Base-by-base conservation (phyloP, 1,284 basidiomycete species). In the Microbotryum saponariae region DNA sequence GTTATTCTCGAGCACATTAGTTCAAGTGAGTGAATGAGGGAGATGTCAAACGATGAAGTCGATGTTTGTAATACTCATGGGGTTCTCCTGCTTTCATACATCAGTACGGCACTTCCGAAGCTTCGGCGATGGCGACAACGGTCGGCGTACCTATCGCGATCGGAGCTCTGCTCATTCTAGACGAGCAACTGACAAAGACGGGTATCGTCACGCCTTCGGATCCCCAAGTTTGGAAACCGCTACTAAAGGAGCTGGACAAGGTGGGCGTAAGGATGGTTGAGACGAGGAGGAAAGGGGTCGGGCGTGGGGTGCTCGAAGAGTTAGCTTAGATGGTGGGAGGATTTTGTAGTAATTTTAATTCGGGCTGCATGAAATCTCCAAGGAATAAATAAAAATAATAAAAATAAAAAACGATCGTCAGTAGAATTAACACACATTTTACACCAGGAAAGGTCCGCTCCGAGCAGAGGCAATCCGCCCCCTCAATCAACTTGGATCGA, bases 51-150 rank as follows among this genome's bases (percentile, higher is more conserved):
- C 31, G 7, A 10, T 10, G 8, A 8, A 8, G 31, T 10, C 31
- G 31, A n/a, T 25, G 2, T 8, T 33, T 25, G 14, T 47, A 14
- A 12, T 45, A 55, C 23, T 44, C 16, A 51, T 4, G 33, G 37
- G 48, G 55, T 47, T 5, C 12, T 3, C 33, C 3, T 53, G 48
- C 51, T 14, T 16, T 7, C 10, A 7, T 10, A 2, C 45, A 27
- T 12, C 51, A 68, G 56, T 89, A 87, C 69, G 91, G 90, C 0
- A 82, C 82, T 16, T 72, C 80, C 1, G 73, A 75, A 27, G 71
- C 82, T 20, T 85, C 86, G 0, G 90, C 91, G 2, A 97, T 97
- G 93, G 84, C 90, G 14, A 81, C 85, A 52, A 89, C 88, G 2
- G 92, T 97, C 16, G 92, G 92, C 3, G 61, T 67, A 65, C 68